Conservation (phyloP, 2,329 filamentous ascomycete genomes). For the Lojkania enalia region DNA sequence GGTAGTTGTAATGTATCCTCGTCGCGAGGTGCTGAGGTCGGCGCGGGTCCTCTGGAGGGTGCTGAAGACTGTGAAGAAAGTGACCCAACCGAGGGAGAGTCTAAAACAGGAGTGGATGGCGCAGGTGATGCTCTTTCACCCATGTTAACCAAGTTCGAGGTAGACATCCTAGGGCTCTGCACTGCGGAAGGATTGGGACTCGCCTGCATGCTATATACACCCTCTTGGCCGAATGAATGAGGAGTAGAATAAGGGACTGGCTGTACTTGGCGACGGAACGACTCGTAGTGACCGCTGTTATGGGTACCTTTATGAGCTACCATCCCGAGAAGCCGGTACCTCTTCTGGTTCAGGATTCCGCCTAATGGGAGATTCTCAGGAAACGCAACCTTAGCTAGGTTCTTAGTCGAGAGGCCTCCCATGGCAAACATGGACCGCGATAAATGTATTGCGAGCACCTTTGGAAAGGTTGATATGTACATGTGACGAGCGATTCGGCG, state of each 20-base stretch:
- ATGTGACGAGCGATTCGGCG: slow-evolving; percentile 85
- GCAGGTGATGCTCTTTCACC: slow-evolving; percentile 32
- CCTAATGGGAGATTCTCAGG: slow-evolving; percentile 85
- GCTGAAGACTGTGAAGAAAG: slow-evolving; percentile 41
- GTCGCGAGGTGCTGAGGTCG: slow-evolving; percentile 38
- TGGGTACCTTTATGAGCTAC: slow-evolving; percentile 96
- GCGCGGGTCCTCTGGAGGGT: slow-evolving; percentile 27
- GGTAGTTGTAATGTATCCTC: slow-evolving; percentile 24
- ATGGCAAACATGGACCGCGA: slow-evolving; percentile 90
- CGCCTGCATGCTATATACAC: slow-evolving; percentile 67
- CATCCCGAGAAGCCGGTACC: slow-evolving; percentile 81
- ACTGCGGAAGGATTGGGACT: slow-evolving; percentile 52
- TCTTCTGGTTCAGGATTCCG: slow-evolving; percentile 73
- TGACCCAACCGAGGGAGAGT: slow-evolving; percentile 38
- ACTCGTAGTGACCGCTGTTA: slow-evolving; percentile 95
- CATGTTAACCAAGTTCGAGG: slow-evolving; percentile 29
- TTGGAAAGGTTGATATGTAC: slow-evolving; percentile 84
- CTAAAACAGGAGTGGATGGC: slow-evolving; percentile 26
- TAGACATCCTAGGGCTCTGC: slow-evolving; percentile 53
- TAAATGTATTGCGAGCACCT: slow-evolving; percentile 86
- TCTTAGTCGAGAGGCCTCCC: slow-evolving; percentile 79
- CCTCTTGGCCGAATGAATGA: slow-evolving; percentile 74
- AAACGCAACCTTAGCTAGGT: slow-evolving; percentile 90
- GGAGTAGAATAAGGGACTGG: slow-evolving; percentile 81
- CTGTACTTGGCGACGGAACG: slow-evolving; percentile 83